These are phyloP conservation scores for Tolypocladium album DNA, from an alignment of 2,329 filamentous ascomycete species.

Conservation along the genomic window DNA sequence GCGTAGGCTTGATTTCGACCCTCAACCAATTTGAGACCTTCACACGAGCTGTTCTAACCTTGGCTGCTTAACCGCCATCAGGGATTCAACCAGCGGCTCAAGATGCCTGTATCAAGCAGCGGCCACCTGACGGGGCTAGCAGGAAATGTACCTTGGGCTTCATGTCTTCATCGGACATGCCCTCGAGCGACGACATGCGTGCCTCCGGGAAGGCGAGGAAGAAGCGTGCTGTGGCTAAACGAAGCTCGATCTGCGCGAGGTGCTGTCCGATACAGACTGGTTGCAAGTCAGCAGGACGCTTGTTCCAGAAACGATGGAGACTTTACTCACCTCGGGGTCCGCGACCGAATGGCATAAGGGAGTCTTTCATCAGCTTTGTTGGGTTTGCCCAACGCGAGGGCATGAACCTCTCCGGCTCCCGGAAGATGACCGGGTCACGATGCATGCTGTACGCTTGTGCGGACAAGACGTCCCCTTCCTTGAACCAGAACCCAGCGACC, in stretches of 20 bases:
- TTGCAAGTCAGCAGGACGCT: not conserved
- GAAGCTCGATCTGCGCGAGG: slow-evolving; percentile 44
- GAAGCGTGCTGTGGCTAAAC: slow-evolving; percentile 39
- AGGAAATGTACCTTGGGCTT: slow-evolving; percentile 21
- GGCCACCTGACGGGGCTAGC: slow-evolving; percentile 16
- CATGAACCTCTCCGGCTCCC: slow-evolving; percentile 20
- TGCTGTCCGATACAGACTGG: slow-evolving; percentile 44
- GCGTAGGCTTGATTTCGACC: too few species aligned
- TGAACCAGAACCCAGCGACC: slow-evolving; percentile 27
- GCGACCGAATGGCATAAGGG: slow-evolving; percentile 41
- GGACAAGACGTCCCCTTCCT: slow-evolving; percentile 25
- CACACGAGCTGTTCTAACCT: too few species aligned
- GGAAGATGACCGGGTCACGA: slow-evolving; percentile 27
- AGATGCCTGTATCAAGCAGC: slow-evolving; percentile 17
- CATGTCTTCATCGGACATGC: slow-evolving; percentile 26
- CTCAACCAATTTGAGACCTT: not conserved
- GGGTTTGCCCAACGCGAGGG: slow-evolving; percentile 8
- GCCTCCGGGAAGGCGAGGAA: slow-evolving; percentile 33
- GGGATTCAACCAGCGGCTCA: not conserved
- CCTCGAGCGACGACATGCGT: slow-evolving; percentile 17
- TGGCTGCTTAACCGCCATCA: not conserved
- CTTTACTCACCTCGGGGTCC: slow-evolving; percentile 30
- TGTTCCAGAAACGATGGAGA: not conserved
- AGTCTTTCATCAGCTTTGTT: slow-evolving; percentile 31
- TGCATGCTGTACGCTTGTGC: slow-evolving; percentile 38